Conservation (phyloP, 257 asterid species). For the Nicotiana paniculata region DNA sequence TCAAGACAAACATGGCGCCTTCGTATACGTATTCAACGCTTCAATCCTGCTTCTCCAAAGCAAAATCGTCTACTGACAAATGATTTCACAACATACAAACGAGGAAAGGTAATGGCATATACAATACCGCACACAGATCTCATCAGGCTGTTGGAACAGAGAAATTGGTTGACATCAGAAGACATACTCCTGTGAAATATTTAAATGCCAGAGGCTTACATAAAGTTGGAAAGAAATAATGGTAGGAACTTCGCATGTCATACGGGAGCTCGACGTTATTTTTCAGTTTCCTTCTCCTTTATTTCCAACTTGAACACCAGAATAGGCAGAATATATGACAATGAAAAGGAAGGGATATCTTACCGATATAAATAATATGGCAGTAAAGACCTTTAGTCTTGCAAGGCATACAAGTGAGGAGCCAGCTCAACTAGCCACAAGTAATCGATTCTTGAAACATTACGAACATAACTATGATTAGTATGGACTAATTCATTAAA, state of each 20-base stretch:
- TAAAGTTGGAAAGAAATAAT: not conserved
- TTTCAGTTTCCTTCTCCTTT: not conserved
- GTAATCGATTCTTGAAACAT: constrained; percentile 69
- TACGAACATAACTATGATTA: constrained; percentile 65
- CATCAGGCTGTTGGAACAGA: constrained; percentile 1
- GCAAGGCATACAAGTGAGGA: constrained; percentile 60
- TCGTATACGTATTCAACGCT: no score
- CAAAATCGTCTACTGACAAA: not conserved
- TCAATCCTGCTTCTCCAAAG: not conserved
- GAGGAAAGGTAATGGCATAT: not conserved
- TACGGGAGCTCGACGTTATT: no score
- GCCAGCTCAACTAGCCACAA: constrained; percentile 90
- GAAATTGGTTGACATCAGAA: not conserved
- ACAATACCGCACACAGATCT: not conserved
- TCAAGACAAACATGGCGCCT: no score
- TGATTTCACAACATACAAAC: not conserved
- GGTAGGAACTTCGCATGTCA: not conserved
- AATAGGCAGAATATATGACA: not conserved
- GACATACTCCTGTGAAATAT: not conserved
- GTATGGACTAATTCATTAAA: constrained; percentile 76
- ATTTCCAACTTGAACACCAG: not conserved
- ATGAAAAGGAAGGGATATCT: not conserved
- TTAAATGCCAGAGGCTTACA: not conserved
- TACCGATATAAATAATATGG: not conserved
- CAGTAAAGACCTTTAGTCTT: constrained; percentile 24